A percentile compares a stretch with the other conserved stretches of the same genome.
Conservation (phyloP, 2,329 filamentous ascomycete species). For the Aspergillus fijiensis region DNA sequence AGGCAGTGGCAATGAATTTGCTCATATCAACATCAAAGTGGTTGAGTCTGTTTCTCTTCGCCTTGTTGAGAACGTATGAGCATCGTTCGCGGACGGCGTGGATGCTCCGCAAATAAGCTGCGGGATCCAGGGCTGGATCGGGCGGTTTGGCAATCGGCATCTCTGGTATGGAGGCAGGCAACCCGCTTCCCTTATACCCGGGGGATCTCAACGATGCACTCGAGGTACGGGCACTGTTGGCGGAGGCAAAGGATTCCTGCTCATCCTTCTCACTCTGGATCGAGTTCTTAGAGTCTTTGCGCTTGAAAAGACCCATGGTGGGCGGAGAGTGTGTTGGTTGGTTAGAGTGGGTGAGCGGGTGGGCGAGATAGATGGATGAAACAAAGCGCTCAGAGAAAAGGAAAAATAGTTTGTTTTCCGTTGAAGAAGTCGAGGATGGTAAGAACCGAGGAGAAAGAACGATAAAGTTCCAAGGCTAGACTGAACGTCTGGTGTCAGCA, state of each 20-base stretch:
- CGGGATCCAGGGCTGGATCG: constrained; percentile 83
- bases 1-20: constrained; percentile 80
- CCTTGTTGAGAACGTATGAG: constrained; percentile 71
- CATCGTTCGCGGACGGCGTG: constrained; percentile 81
- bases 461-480: not conserved
- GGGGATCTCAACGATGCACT: constrained; percentile 53
- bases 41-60: constrained; percentile 70
- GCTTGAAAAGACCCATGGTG: constrained; percentile 48
- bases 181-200: constrained; percentile 48
- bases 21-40: constrained; percentile 87
- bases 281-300: constrained; percentile 45
- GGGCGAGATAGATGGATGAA: not conserved
- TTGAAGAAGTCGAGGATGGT: not conserved
- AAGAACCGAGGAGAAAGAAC: not conserved
- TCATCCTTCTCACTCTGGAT: constrained; percentile 41
- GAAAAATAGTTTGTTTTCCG: not conserved
- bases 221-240: constrained; percentile 46
- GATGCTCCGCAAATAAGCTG: constrained; percentile 86
- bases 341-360: not conserved
- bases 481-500: not conserved
- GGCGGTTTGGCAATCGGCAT: constrained; percentile 80
- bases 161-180: constrained; percentile 62
- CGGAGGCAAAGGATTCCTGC: constrained; percentile 38
- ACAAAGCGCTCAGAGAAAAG: not conserved
- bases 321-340: not conserved